phyloP scores from a whole-genome alignment of 1,284 basidiomycete species.

The Mycena sp. region DNA sequence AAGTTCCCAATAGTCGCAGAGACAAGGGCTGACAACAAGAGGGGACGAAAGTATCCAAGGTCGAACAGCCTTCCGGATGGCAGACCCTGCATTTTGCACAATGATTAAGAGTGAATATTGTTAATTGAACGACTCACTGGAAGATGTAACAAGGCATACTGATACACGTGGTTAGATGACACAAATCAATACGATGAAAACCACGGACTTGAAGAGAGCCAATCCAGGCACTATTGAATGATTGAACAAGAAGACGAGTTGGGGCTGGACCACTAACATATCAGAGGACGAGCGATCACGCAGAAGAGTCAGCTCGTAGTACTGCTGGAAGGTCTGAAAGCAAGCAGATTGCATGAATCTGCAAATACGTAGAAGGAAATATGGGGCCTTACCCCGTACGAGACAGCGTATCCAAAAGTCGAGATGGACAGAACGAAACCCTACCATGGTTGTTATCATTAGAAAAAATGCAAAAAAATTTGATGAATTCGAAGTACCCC shows the following conservation, averaged over 20 bases:
- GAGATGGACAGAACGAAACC: constrained; percentile 1
- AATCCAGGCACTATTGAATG: constrained; percentile 59
- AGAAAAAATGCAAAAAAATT: background rate
- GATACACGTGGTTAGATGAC: constrained; percentile 6
- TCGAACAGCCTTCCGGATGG: constrained; percentile 62
- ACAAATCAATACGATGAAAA: background rate
- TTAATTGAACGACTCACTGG: constrained; percentile 27
- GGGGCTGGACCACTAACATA: constrained; percentile 45
- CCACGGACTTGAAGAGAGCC: constrained; percentile 57
- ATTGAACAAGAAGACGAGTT: background rate
- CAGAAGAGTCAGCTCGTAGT: constrained; percentile 50
- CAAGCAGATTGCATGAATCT: background rate
- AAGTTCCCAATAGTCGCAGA: constrained; percentile 57
- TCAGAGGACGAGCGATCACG: constrained; percentile 49
- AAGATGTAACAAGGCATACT: constrained; percentile 60
- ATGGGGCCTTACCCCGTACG: background rate
- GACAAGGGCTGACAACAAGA: constrained; percentile 47
- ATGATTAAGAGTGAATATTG: background rate
- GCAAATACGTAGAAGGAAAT: background rate
- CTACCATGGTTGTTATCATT: background rate
- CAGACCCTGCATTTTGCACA: constrained; percentile 38
- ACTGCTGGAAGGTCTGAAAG: constrained; percentile 54
- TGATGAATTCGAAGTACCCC: background rate
- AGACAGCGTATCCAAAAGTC: constrained; percentile 4
- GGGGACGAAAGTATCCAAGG: constrained; percentile 56